Base-by-base conservation (phyloP, 2,329 filamentous ascomycete species). In the Penicillium griseofulvum region DNA sequence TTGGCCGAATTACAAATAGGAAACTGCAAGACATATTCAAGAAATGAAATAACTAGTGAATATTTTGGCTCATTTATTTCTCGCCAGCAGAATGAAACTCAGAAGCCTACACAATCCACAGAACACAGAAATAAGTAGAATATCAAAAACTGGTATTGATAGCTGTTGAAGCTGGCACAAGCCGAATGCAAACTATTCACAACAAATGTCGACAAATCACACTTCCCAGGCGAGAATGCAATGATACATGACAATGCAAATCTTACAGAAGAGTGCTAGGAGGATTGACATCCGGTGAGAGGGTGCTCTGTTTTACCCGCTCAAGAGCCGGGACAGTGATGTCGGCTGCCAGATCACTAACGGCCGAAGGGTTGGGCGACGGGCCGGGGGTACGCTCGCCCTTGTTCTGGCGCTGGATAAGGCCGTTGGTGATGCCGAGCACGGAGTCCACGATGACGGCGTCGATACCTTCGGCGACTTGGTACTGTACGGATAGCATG, bases 401-500 rank as follows among this genome's bases (percentile, higher is more conserved):
- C 51, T 61, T 66, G 50, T 55, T 64, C 37, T 70, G 63, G 37
- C 65, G 62, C 53, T 76, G 76, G 1, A 90, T 94, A 58, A 99
- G 81, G 0, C 91, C 93, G 74, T 96, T 91, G 44, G 93, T 86
- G 64, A 99, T 97, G 38, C 90, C 90, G 29, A 97, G 83, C 3
- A 99, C 93, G 59, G 86, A 94, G 71, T 99, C 94, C 14, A 97
- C 94, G 68, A 99, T 99, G 51, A 99, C 93, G 1, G 94, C 94
- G 70, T 99, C 94, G 58, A 99, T 97, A 45, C 94, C 93, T 74
- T 97, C 90, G 52, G 90, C 89, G 10, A 95, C 90, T 86, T 99
- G 94, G 60, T 88, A 78, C 87, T 92, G 69, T 29, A 36, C 1
- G 4, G 12, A 34, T 24, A 33, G 14, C 0, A 41, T 26, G 34